phyloP scores from a whole-genome alignment of 306 rosid genomes.

The Prosopis cineraria region DNA sequence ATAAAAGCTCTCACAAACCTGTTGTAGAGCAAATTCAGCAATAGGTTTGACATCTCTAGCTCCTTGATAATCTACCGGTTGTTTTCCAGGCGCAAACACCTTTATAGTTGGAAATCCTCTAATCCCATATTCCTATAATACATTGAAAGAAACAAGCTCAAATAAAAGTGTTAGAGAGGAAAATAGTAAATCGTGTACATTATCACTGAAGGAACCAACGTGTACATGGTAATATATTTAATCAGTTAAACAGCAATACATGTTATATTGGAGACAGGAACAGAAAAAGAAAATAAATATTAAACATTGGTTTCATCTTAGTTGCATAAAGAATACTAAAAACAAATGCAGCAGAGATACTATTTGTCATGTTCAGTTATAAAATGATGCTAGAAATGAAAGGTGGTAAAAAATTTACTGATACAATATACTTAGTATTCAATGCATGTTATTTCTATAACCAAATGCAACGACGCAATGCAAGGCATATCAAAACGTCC shows the following conservation, averaged over 20 bases:
- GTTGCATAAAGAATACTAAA: neutral
- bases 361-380: neutral
- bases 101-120: constrained; percentile 92
- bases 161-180: neutral
- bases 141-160: constrained; percentile 29
- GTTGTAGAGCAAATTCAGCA: constrained; percentile 84
- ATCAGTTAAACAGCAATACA: constrained; percentile 1
- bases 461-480: neutral
- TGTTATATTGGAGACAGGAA: constrained; percentile 6
- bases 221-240: neutral
- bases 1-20: constrained; percentile 55
- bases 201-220: constrained; percentile 9
- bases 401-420: neutral
- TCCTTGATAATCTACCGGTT: constrained; percentile 92
- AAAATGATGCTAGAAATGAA: neutral
- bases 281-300: constrained; percentile 12
- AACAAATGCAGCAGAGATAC: neutral
- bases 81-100: constrained; percentile 86
- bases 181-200: constrained; percentile 13
- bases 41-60: constrained; percentile 92
- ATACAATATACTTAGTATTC: neutral
- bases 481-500: constrained; percentile 7
- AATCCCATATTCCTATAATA: constrained; percentile 82
- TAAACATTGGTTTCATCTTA: constrained; percentile 8
- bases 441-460: neutral